Base-by-base conservation (phyloP, 441 rosid species). In the Populus hybrid region DNA sequence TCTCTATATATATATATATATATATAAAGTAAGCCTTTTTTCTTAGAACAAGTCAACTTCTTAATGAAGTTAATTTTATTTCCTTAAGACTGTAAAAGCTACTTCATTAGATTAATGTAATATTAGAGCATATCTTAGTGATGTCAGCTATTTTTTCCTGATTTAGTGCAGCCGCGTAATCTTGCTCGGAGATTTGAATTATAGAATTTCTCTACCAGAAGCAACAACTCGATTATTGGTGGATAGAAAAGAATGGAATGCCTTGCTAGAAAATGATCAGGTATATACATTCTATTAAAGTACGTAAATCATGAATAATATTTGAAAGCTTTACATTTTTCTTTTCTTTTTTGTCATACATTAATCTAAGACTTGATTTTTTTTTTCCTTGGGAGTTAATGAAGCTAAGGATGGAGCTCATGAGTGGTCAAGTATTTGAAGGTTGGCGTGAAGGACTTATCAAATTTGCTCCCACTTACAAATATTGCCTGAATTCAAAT, bases 381-480 rank as follows among this genome's bases (percentile, higher is more conserved):
- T 40, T 14, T 66, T 23, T 23, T 36, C 40, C 10, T 1, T 38
- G 69, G 14, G 1, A 65, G 66, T 23, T 46, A 68, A 68, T 77
- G 68, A 82, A 96, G 98, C 86, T 96, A 76, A 88, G 78, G 24
- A 86, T 77, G 87, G 97, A 94, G 91, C 88, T 90, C 59, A 71
- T 77, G 84, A 80, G 83, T 26, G 96, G 97, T 12, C 87, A 85
- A 71, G 83, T 81, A 23, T 86, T 96, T 66, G 80, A 80, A 82
- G 94, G 93, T 30, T 94, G 98, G 98, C 81, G 86, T n/a, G 99
- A 94, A 81, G 98, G 91, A 81, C 21, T 30, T 38, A 88, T 96
- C 82, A 82, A 86, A 72, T 96, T 94, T 70, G 87, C 97, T 64
- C 99, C 99, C 0, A 96, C 99, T 0, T 96, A 96, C 86, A 96